Conservation (phyloP, 1,284 basidiomycete species). For the Rhodotorula mucilaginosa region DNA sequence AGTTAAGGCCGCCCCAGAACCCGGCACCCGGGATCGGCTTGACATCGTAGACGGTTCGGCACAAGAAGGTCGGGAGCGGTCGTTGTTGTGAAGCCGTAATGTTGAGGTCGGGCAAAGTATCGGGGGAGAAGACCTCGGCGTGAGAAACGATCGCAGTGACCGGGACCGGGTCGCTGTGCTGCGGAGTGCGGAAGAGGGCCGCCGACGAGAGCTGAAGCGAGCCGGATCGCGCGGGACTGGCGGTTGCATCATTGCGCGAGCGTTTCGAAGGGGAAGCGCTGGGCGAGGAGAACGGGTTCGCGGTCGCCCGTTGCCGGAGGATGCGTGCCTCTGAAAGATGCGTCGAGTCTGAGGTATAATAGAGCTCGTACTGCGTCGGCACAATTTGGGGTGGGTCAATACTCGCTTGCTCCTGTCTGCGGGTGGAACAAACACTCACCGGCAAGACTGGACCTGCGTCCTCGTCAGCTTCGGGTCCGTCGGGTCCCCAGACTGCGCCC, state of each 20-base stretch:
- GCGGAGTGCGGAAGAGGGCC: constrained; percentile 25
- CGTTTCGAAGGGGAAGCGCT: constrained; percentile 13
- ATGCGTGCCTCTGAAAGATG: constrained; percentile 24
- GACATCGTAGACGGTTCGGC: constrained; percentile 40
- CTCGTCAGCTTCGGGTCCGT: constrained; percentile 32
- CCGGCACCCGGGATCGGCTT: constrained; percentile 35
- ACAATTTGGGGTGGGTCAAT: not conserved
- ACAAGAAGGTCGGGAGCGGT: constrained; percentile 27
- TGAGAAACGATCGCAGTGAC: constrained; percentile 19
- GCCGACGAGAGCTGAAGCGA: constrained; percentile 7
- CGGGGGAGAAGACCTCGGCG: constrained; percentile 22
- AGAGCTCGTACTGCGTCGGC: constrained; percentile 35
- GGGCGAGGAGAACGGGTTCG: constrained; percentile 18
- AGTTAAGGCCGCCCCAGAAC: constrained; percentile 41
- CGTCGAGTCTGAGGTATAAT: constrained; percentile 39
- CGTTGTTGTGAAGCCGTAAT: constrained; percentile 5
- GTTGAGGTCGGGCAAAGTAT: not conserved
- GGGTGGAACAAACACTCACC: constrained; percentile 4
- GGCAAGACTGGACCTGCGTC: constrained; percentile 4
- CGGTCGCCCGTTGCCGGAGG: constrained; percentile 4
- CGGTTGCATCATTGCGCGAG: not conserved
- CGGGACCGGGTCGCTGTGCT: constrained; percentile 26
- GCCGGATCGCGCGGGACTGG: not conserved
- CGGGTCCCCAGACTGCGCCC: constrained; percentile 34
- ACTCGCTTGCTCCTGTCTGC: no score